Percentiles rank a stretch among this genome's conserved stretches.
These are phyloP conservation scores for Erythrobasidium hasegawianum DNA, from an alignment of 1,284 basidiomycete species.

Conservation along the genomic window DNA sequence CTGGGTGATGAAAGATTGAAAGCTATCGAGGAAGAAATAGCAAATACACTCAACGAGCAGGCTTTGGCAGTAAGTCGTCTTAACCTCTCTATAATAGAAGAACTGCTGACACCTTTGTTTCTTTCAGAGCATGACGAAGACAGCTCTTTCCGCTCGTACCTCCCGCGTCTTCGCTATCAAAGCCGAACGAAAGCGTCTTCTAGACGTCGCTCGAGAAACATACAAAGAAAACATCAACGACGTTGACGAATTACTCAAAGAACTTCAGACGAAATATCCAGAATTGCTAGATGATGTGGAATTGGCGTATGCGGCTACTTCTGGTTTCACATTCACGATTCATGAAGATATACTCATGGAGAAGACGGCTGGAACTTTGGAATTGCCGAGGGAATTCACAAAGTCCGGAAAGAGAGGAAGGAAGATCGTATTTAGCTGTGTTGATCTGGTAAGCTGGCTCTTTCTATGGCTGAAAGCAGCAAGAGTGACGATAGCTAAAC, in stretches of 20 bases:
- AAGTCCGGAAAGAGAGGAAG: constrained; percentile 44
- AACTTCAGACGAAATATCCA: constrained; percentile 20
- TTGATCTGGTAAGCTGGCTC: constrained; percentile 41
- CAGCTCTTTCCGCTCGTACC: constrained; percentile 27
- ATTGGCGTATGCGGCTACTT: constrained; percentile 7
- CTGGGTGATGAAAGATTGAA: constrained; percentile 65
- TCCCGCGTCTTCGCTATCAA: constrained; percentile 43
- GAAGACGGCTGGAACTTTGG: constrained; percentile 12
- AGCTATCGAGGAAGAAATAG: constrained; percentile 61
- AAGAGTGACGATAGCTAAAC: too few relatives aligned
- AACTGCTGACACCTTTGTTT: too few relatives aligned
- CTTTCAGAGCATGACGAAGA: constrained; percentile 26
- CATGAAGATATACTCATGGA: constrained; percentile 37
- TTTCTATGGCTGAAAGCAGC: not conserved
- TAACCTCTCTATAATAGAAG: too few relatives aligned
- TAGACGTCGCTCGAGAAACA: constrained; percentile 88
- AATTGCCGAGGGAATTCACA: constrained; percentile 37
- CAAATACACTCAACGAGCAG: constrained; percentile 67
- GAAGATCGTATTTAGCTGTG: constrained; percentile 42
- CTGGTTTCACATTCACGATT: constrained; percentile 38
- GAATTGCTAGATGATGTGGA: constrained; percentile 16
- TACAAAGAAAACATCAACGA: constrained; percentile 82
- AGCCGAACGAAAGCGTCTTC: constrained; percentile 54
- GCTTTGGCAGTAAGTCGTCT: constrained; percentile 36
- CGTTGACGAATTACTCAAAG: constrained; percentile 60